Base-by-base conservation (phyloP, 495 filamentous ascomycete species). In the Neurospora sp. region DNA sequence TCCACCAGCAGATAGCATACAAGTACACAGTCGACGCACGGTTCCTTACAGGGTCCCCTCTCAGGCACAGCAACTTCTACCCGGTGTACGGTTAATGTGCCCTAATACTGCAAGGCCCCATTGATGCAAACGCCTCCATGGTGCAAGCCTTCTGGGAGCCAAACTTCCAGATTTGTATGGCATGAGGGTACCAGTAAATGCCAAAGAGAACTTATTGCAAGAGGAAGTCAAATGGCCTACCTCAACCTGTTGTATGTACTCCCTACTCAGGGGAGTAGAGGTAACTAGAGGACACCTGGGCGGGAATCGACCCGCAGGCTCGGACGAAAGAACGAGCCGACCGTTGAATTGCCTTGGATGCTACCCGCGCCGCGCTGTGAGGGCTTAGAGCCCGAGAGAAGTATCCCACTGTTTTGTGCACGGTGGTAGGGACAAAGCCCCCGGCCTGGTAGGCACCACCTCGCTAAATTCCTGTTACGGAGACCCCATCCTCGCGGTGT, bases 271-370 rank as follows among this genome's bases (percentile, higher is more conserved):
- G 22, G 53, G 53, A 16, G 53, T 65, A 59, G 45, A 59, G 20
- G 14, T 16, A 35, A 65, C 53, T 65, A 12, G 53, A 31, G 12
- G 27, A 61, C 22, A 61, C 22, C 10, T 61, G 53, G 20, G 27
- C 22, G 53, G 4, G 2, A 35, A 65, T 35, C 53, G 27, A 65
- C 53, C 12, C 77, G 74, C 75, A 75, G 73, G 71, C 78, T 80
- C 78, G 78, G 78, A 78, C 76, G 79, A 80, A 79, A 74, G 45
- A 80, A 79, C 77, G 79, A 69, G 77, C 78, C 78, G 78, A 80
- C 78, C 75, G 73, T 76, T 78, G 75, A 73, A 22, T 69, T 69
- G 71, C 47, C 39, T 69, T 39, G 38, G 37, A 39, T 69, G 53
- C 59, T 68, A 72, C 71, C 68, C 59, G 39, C 71, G 22, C 71